Evolutionary conservation across 2,329 filamentous ascomycete species (phyloP).

Genomic region (Raffaelea albimanens): DNA sequence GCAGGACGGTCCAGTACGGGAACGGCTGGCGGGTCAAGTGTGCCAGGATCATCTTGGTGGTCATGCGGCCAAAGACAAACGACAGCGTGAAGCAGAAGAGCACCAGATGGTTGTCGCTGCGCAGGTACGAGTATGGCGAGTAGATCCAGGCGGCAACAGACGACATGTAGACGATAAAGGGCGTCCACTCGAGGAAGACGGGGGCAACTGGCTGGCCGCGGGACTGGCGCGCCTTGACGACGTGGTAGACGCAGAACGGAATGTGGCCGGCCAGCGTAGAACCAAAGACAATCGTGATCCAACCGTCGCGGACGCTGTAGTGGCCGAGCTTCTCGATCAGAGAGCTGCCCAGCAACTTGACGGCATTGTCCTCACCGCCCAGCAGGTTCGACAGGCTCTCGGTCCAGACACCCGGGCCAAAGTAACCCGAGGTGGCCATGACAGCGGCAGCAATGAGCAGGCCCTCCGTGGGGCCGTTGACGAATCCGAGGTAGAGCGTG

Average conservation of each 20-base stretch:
- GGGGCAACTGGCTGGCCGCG: slow-evolving; percentile 67
- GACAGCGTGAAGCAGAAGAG: slow-evolving; percentile 89
- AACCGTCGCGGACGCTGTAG: slow-evolving; percentile 75
- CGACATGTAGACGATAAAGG: slow-evolving; percentile 72
- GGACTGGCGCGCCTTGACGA: slow-evolving; percentile 63
- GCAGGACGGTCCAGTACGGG: slow-evolving; percentile 91
- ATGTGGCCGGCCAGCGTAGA: slow-evolving; percentile 66
- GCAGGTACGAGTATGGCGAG: slow-evolving; percentile 75
- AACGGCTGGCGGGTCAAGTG: slow-evolving; percentile 91
- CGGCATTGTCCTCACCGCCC: slow-evolving; percentile 33
- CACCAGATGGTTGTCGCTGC: slow-evolving; percentile 77
- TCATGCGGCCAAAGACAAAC: slow-evolving; percentile 97
- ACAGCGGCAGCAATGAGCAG: slow-evolving; percentile 77
- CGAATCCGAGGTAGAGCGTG: slow-evolving; percentile 87
- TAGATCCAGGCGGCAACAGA: slow-evolving; percentile 78
- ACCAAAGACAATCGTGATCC: slow-evolving; percentile 62
- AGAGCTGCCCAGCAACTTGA: slow-evolving; percentile 28
- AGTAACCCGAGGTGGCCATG: slow-evolving; percentile 81
- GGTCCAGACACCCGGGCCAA: slow-evolving; percentile 81
- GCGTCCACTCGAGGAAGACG: slow-evolving; percentile 88
- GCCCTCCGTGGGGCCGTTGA: slow-evolving; percentile 96
- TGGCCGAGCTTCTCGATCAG: slow-evolving; percentile 54
- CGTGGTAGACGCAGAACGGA: slow-evolving; percentile 83
- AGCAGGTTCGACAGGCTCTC: slow-evolving; percentile 62
- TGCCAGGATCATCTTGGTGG: slow-evolving; percentile 96